Evolutionary conservation across 495 filamentous ascomycete species (phyloP).

Genomic region (Trichodelitschia bisporula): DNA sequence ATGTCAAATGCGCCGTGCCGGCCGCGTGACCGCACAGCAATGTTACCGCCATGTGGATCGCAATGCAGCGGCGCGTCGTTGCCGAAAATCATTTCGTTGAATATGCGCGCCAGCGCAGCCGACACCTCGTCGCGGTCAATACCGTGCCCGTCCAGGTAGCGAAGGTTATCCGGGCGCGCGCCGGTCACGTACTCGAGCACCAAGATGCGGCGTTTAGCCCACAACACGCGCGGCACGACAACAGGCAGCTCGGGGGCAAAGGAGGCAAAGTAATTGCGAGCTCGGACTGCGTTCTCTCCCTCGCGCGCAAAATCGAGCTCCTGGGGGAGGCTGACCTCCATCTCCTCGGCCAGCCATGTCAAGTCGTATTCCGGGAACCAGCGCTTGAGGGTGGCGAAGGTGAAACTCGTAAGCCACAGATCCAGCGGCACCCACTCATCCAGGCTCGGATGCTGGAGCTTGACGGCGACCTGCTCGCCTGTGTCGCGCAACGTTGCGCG

Average conservation of each 20-base stretch:
- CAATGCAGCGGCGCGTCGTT: constrained; percentile 77
- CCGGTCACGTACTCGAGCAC: constrained; percentile 92
- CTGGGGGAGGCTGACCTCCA: constrained; percentile 70
- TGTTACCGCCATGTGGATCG: constrained; percentile 93
- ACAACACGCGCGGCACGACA: constrained; percentile 74
- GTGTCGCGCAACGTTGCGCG: constrained; percentile 63
- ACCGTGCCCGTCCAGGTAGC: constrained; percentile 55
- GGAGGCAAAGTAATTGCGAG: constrained; percentile 50
- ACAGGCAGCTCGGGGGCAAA: constrained; percentile 46
- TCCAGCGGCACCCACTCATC: constrained; percentile 86
- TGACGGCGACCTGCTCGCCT: constrained; percentile 85
- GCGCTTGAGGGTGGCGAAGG: constrained; percentile 66
- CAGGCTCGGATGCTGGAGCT: constrained; percentile 81
- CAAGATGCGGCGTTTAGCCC: constrained; percentile 69
- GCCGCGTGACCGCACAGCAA: constrained; percentile 43
- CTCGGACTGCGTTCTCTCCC: constrained; percentile 58
- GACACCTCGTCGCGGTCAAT: constrained; percentile 95
- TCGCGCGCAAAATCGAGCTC: constrained; percentile 82
- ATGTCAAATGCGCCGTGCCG: constrained; percentile 57
- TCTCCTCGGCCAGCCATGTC: constrained; percentile 83
- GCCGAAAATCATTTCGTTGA: constrained; percentile 99
- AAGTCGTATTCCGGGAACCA: constrained; percentile 97
- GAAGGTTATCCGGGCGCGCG: constrained; percentile 68
- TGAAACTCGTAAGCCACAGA: constrained; percentile 62
- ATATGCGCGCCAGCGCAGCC: constrained; percentile 70